These are phyloP conservation scores for Alternaria longipes DNA, from an alignment of 2,329 filamentous ascomycete species.

Conservation along the genomic window DNA sequence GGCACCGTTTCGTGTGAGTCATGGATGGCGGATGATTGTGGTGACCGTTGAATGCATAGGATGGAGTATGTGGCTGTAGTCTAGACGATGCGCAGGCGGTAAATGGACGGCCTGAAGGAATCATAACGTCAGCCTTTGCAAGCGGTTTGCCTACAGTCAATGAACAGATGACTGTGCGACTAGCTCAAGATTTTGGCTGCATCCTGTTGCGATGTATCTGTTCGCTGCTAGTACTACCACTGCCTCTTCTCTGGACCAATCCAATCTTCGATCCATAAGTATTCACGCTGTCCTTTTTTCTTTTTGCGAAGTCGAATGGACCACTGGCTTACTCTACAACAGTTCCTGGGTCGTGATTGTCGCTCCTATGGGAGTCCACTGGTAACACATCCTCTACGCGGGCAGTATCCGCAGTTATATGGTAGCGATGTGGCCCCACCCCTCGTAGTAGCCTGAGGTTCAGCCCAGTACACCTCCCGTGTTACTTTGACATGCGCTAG, in stretches of 20 bases:
- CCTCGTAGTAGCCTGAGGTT: not conserved
- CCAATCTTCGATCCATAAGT: not conserved
- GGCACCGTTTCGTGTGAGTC: conserved; percentile 15
- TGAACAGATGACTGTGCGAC: not conserved
- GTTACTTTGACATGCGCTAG: not conserved
- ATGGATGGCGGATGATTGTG: not conserved
- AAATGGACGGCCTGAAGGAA: not conserved
- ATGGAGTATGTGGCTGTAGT: not conserved
- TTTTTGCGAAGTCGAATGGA: not conserved
- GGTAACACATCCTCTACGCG: not conserved
- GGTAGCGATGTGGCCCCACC: not conserved
- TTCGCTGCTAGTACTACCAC: not conserved
- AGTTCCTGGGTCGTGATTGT: not conserved
- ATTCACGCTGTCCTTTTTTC: not conserved
- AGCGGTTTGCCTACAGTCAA: not conserved
- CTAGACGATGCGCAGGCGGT: not conserved
- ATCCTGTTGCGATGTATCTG: not conserved
- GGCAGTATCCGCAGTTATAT: not conserved
- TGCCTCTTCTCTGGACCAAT: not conserved
- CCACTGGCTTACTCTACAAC: not conserved
- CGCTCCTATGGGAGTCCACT: not conserved
- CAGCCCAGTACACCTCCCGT: not conserved
- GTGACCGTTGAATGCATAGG: not conserved
- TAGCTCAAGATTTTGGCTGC: not conserved
- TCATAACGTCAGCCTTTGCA: not conserved